These are phyloP conservation scores for Pistacia integerrima DNA, from an alignment of 345 rosid species.

Conservation along the genomic window DNA sequence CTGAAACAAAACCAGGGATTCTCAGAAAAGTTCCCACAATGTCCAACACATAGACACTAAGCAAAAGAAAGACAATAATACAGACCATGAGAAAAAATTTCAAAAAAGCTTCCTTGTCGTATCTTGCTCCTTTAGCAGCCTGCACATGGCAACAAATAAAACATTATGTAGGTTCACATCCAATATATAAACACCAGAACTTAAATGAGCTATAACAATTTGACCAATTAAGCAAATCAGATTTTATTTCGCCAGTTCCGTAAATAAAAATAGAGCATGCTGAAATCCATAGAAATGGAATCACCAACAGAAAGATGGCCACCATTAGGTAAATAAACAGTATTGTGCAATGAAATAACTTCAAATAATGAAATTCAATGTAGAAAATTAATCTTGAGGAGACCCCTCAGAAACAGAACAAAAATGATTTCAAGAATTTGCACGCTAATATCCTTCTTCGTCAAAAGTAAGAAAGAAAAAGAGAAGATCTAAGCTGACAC, in stretches of 20 bases:
- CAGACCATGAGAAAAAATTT: constrained; percentile 84
- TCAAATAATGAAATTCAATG: not conserved
- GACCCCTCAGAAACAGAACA: not conserved
- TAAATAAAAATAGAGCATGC: not conserved
- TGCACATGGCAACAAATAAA: constrained; percentile 37
- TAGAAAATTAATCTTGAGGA: not conserved
- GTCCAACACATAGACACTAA: not conserved
- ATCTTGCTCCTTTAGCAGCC: constrained; percentile 98
- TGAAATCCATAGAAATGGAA: not conserved
- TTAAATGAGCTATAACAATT: not conserved
- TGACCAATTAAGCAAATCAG: not conserved
- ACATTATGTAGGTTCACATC: not conserved
- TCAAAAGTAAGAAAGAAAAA: too few relatives aligned
- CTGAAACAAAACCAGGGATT: constrained; percentile 38
- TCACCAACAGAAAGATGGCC: not conserved
- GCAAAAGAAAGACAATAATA: constrained; percentile 15
- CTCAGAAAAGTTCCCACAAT: not conserved
- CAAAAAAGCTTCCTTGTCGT: constrained; percentile 87
- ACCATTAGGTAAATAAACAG: not conserved
- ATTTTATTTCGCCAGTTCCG: not conserved
- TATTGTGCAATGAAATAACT: not conserved
- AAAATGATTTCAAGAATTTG: not conserved
- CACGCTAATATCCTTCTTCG: not conserved
- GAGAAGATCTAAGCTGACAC: too few relatives aligned
- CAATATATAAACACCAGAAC: not conserved